Evolutionary conservation across 2,329 filamentous ascomycete genomes (phyloP).

Genomic region (Cladosporium cucumerinum): DNA sequence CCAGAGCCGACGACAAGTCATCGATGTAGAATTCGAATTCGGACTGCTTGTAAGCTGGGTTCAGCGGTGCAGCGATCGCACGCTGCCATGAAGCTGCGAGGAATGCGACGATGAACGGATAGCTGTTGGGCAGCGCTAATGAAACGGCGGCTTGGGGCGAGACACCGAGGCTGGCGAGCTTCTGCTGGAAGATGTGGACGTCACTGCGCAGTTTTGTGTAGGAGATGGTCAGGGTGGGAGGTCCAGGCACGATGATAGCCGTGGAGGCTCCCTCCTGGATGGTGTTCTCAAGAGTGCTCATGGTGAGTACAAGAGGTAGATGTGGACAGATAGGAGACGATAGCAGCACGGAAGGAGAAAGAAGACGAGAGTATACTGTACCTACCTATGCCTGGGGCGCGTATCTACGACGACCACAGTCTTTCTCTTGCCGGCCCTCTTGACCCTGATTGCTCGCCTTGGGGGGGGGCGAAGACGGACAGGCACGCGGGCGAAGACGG

Average conservation of each 20-base stretch:
- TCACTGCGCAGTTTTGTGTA: conserved; percentile 66
- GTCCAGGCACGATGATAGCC: conserved; percentile 72
- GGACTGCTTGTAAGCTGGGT: conserved; percentile 82
- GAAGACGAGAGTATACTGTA: neutral
- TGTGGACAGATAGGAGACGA: neutral
- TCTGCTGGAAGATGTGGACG: conserved; percentile 68
- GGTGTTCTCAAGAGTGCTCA: conserved; percentile 57
- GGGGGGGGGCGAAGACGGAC: conserved; percentile 1
- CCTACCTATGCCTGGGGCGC: neutral
- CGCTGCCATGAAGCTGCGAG: conserved; percentile 83
- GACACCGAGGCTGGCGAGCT: conserved; percentile 73
- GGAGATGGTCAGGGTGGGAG: conserved; percentile 63
- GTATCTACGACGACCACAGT: neutral
- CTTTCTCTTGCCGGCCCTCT: neutral
- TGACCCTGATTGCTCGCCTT: neutral
- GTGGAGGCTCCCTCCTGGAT: conserved; percentile 53
- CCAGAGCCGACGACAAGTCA: conserved; percentile 74
- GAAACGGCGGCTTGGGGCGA: conserved; percentile 68
- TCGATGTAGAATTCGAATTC: conserved; percentile 93
- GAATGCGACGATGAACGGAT: conserved; percentile 85
- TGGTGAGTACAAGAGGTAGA: conserved; percentile 28
- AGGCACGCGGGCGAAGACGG: conserved; percentile 1
- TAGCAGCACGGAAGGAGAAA: neutral
- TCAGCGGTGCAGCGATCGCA: conserved; percentile 79
- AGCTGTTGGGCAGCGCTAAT: conserved; percentile 78